Evolutionary conservation across 371 early-diverging fungal species (phyloP).

Genomic region (Actinomortierella ambigua): DNA sequence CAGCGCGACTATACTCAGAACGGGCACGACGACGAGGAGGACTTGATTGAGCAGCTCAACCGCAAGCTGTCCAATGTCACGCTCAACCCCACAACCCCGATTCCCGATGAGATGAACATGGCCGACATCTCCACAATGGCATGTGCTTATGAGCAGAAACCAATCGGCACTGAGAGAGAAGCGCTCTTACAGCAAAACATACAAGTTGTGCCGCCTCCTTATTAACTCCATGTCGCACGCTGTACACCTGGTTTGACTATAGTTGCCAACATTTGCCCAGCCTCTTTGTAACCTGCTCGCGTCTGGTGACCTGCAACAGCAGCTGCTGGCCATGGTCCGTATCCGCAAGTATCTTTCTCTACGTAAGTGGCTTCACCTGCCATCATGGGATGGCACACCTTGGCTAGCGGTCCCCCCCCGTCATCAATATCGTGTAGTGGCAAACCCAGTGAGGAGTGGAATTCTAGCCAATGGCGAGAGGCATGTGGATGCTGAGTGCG

Average conservation of each 20-base stretch:
- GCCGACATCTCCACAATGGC: constrained; percentile 46
- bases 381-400: no score
- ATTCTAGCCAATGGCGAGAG: no score
- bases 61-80: constrained; percentile 43
- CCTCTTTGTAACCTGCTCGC: constrained; percentile 39
- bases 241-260: background rate
- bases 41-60: constrained; percentile 43
- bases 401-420: no score
- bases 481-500: no score
- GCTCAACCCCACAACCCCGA: constrained; percentile 32
- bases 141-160: background rate
- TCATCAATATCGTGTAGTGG: no score
- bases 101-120: constrained; percentile 45
- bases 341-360: constrained; percentile 44
- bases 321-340: constrained; percentile 40
- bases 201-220: background rate
- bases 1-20: constrained; percentile 15
- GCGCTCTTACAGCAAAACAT: no score
- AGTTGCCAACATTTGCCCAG: constrained; percentile 43
- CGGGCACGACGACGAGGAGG: constrained; percentile 38
- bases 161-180: background rate
- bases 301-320: constrained; percentile 35
- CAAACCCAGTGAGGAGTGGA: no score
- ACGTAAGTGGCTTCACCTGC: no score
- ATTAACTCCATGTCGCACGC: background rate